A percentile compares a stretch with the other conserved stretches of the same genome.
Evolutionary conservation across 2,329 filamentous ascomycete species (phyloP).

Genomic region (Cytospora leucostoma): DNA sequence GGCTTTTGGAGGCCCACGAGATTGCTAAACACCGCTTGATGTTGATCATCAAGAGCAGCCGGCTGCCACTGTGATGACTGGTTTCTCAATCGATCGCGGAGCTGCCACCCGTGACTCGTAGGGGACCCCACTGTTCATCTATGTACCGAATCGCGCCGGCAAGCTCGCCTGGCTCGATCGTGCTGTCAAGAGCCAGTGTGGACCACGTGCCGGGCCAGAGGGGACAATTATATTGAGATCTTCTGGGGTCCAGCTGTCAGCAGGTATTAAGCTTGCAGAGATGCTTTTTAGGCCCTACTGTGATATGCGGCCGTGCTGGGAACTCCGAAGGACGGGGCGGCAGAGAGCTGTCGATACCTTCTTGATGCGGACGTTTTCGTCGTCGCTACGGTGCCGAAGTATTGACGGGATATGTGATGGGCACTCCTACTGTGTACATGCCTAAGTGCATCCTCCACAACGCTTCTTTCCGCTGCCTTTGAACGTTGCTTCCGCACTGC

Average conservation of each 20-base stretch:
- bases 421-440: too few relatives aligned
- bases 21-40: neutral
- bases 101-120: neutral
- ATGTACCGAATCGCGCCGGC: neutral
- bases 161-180: neutral
- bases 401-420: too few relatives aligned
- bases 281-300: neutral
- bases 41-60: neutral
- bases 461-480: too few relatives aligned
- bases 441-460: too few relatives aligned
- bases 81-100: neutral
- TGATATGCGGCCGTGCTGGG: neutral
- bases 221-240: neutral
- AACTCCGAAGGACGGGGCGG: too few relatives aligned
- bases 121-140: slow-evolving; percentile 1
- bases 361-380: too few relatives aligned
- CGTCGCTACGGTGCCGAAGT: too few relatives aligned
- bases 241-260: neutral
- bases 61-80: neutral
- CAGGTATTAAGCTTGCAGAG: slow-evolving; percentile 1
- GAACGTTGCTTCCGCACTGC: too few relatives aligned
- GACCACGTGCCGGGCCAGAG: neutral
- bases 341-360: too few relatives aligned
- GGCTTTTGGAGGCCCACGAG: neutral
- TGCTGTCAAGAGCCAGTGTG: neutral